Conservation (phyloP, 2,329 filamentous ascomycete species). For the Thelonectria blattea region DNA sequence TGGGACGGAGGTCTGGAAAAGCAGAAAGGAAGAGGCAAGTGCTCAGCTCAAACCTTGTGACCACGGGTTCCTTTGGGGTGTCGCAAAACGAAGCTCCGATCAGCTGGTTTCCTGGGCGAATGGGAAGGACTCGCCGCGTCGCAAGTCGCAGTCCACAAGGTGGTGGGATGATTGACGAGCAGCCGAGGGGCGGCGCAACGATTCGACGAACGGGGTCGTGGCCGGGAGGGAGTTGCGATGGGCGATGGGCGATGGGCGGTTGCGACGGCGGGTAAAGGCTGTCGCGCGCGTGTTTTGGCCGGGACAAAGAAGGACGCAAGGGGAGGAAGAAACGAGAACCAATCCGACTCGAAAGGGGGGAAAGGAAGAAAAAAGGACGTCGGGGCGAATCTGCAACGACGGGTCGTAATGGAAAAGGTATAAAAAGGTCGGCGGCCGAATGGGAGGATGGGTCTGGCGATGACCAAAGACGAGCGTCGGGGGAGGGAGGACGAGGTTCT, state of each 20-base stretch:
- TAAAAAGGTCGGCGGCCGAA: constrained; percentile 29
- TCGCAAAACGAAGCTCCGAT: constrained; percentile 32
- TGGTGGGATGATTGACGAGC: constrained; percentile 18
- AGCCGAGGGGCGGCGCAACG: constrained; percentile 20
- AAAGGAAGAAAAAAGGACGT: constrained; percentile 22
- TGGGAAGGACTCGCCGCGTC: constrained; percentile 23
- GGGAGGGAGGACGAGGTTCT: constrained; percentile 15
- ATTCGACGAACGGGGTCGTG: constrained; percentile 21
- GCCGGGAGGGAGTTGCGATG: constrained; percentile 1
- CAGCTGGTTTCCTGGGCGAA: constrained; percentile 20
- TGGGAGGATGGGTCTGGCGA: constrained; percentile 27
- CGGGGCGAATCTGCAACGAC: constrained; percentile 25
- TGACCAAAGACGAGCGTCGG: constrained; percentile 31
- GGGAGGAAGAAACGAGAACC: constrained; percentile 20
- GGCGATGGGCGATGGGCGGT: background rate
- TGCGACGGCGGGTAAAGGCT: constrained; percentile 1
- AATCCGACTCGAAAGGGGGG: constrained; percentile 27
- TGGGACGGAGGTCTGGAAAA: constrained; percentile 45
- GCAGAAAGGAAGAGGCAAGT: constrained; percentile 48
- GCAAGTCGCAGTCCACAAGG: constrained; percentile 24
- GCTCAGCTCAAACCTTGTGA: constrained; percentile 47
- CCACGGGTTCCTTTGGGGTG: constrained; percentile 26
- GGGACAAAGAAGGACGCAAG: constrained; percentile 9
- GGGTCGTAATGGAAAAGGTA: constrained; percentile 31
- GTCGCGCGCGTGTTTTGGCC: constrained; percentile 31